Evolutionary conservation across 352 stramenopile species (phyloP).

Genomic region (Pythium angustatum): DNA sequence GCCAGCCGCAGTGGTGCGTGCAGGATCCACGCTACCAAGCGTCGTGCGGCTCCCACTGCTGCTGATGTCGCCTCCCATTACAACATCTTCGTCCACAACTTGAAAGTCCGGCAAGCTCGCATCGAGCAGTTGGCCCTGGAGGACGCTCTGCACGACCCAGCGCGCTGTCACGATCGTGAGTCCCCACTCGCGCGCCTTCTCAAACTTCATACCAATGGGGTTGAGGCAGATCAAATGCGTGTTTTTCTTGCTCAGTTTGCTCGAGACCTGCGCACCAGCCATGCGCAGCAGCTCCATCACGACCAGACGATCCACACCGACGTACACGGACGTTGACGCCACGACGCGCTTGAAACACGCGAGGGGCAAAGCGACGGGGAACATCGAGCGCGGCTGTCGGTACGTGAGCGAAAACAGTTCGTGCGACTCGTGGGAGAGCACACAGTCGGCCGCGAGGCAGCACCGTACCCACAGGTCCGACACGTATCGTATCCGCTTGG

Average conservation of each 20-base stretch:
- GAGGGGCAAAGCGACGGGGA: conserved; percentile 46
- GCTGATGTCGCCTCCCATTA: background rate
- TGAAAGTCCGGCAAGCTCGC: conserved; percentile 25
- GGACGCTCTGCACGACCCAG: conserved; percentile 69
- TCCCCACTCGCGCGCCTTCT: conserved; percentile 54
- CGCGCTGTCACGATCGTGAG: conserved; percentile 57
- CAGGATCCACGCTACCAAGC: conserved; percentile 3
- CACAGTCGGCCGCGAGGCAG: conserved; percentile 47
- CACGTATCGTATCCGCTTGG: conserved; percentile 32
- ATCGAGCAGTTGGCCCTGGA: conserved; percentile 45
- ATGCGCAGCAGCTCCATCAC: conserved; percentile 55
- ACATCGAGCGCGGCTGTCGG: conserved; percentile 48
- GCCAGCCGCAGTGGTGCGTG: background rate
- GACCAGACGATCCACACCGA: conserved; percentile 61
- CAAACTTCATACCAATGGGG: conserved; percentile 60
- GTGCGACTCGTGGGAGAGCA: conserved; percentile 52
- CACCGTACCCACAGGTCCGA: conserved; percentile 78
- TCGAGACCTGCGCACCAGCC: conserved; percentile 53
- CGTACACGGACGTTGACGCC: conserved; percentile 64
- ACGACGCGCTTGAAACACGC: conserved; percentile 47
- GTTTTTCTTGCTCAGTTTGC: conserved; percentile 53
- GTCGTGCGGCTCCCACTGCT: conserved; percentile 16
- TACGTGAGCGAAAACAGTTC: conserved; percentile 46
- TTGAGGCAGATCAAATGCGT: conserved; percentile 66
- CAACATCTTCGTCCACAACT: conserved; percentile 21